Conservation (phyloP, 305 asterid species). For the Caryopteris hybrid region DNA sequence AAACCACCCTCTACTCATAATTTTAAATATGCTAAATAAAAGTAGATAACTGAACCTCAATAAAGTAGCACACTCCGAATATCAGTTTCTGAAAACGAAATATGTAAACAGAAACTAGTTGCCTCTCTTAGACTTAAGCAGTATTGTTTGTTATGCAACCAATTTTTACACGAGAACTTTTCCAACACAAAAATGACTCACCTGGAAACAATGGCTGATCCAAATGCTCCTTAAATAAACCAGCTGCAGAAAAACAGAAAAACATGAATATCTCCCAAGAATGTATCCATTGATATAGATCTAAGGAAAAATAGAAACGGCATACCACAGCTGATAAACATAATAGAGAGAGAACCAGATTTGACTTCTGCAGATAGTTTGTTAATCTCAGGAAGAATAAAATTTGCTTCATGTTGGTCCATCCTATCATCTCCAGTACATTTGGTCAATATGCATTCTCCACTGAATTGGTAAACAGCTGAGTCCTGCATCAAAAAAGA, state of each 20-base stretch:
- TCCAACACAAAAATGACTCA: slow-evolving; percentile 33
- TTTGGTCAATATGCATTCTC: slow-evolving; percentile 59
- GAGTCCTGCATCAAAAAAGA: slow-evolving; percentile 53
- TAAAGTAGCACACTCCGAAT: slow-evolving; percentile 9
- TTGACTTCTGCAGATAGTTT: slow-evolving; percentile 71
- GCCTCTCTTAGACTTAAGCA: slow-evolving; percentile 7
- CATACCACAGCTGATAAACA: slow-evolving; percentile 89
- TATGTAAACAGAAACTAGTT: slow-evolving; percentile 7
- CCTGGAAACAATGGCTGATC: slow-evolving; percentile 57
- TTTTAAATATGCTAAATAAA: background rate
- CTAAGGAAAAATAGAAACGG: slow-evolving; percentile 16
- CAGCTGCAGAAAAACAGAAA: slow-evolving; percentile 52
- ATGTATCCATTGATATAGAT: background rate
- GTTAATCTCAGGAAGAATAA: slow-evolving; percentile 82
- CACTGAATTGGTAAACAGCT: slow-evolving; percentile 61
- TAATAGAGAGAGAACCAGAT: slow-evolving; percentile 73
- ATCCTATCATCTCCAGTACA: slow-evolving; percentile 53
- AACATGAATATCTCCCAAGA: slow-evolving; percentile 13
- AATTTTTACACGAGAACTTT: background rate
- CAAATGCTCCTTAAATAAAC: slow-evolving; percentile 45
- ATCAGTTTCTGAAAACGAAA: slow-evolving; percentile 3
- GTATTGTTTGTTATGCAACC: slow-evolving; percentile 3
- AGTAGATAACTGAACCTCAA: background rate
- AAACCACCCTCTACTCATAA: slow-evolving; percentile 3
- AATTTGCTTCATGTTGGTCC: slow-evolving; percentile 58